A percentile compares a stretch with the other conserved stretches of the same genome.
Conservation (phyloP, 176 grass and related monocot genomes). For the Musa beccarii region DNA sequence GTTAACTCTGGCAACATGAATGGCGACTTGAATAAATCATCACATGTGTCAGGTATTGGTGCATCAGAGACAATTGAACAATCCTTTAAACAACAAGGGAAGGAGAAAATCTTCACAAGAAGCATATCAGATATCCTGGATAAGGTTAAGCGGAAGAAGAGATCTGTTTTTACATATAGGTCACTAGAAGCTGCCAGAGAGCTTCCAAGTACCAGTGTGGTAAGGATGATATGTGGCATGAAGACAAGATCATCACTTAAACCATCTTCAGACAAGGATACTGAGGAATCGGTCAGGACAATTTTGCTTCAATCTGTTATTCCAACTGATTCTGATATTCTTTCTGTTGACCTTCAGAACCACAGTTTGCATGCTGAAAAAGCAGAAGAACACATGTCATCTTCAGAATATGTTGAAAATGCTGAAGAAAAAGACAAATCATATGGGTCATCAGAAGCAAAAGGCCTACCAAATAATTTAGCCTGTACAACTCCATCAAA, state of each 20-base stretch:
- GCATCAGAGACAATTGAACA: constrained; percentile 25
- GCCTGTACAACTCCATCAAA: constrained; percentile 23
- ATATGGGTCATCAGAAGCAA: constrained; percentile 11
- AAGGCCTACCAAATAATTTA: constrained; percentile 22
- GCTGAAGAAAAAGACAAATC: background rate
- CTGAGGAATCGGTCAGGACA: background rate
- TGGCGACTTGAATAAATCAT: constrained; percentile 29
- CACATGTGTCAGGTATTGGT: constrained; percentile 9
- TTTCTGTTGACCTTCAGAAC: constrained; percentile 6
- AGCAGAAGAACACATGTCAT: constrained; percentile 7
- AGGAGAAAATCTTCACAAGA: constrained; percentile 12
- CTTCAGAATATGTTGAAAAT: constrained; percentile 8
- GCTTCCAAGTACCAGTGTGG: background rate
- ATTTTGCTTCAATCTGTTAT: background rate
- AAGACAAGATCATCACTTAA: background rate
- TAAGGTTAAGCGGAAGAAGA: constrained; percentile 24
- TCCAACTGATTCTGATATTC: background rate
- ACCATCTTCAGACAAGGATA: background rate
- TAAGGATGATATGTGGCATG: background rate
- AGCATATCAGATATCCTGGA: constrained; percentile 30
- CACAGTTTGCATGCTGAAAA: constrained; percentile 14
- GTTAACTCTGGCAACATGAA: constrained; percentile 29
- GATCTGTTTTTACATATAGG: constrained; percentile 22
- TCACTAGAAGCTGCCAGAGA: constrained; percentile 6
- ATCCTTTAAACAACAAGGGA: constrained; percentile 15